phyloP scores from a whole-genome alignment of 164 flowering plant genomes.

The Protea cynaroides region DNA sequence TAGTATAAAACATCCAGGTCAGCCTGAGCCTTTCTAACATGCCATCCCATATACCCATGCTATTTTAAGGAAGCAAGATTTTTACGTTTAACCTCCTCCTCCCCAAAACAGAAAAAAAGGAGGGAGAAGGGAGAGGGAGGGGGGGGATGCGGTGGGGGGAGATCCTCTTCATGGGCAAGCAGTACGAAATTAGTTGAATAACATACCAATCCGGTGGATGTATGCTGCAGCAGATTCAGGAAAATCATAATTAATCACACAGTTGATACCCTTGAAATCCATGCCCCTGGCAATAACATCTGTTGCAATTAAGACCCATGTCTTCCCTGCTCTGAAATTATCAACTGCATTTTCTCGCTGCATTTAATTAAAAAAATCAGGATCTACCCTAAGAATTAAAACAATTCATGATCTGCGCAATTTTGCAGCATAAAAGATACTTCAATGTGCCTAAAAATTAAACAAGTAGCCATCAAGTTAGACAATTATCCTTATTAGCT shows the following conservation, averaged over 20 bases:
- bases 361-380: conserved; percentile 8
- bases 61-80: not conserved
- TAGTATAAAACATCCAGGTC: not conserved
- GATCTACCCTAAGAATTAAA: too few relatives aligned
- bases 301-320: conserved; percentile 96
- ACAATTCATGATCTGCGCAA: too few relatives aligned
- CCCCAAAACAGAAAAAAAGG: too few relatives aligned
- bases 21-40: not conserved
- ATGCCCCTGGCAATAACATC: conserved; percentile 95
- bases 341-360: conserved; percentile 91
- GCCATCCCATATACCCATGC: not conserved
- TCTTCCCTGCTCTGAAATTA: conserved; percentile 86
- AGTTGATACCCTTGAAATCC: conserved; percentile 97
- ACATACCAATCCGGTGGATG: conserved; percentile 90
- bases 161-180: not conserved
- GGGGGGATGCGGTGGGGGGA: too few relatives aligned
- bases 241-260: conserved; percentile 92
- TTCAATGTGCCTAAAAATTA: too few relatives aligned
- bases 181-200: not conserved
- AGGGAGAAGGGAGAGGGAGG: too few relatives aligned
- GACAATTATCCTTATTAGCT: not conserved
- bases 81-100: not conserved
- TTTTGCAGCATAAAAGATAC: too few relatives aligned
- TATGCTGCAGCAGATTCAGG: conserved; percentile 91
- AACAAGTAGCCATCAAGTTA: too few relatives aligned